These are phyloP conservation scores for Lophiotrema nucula DNA, from an alignment of 495 filamentous ascomycete species.

Conservation along the genomic window DNA sequence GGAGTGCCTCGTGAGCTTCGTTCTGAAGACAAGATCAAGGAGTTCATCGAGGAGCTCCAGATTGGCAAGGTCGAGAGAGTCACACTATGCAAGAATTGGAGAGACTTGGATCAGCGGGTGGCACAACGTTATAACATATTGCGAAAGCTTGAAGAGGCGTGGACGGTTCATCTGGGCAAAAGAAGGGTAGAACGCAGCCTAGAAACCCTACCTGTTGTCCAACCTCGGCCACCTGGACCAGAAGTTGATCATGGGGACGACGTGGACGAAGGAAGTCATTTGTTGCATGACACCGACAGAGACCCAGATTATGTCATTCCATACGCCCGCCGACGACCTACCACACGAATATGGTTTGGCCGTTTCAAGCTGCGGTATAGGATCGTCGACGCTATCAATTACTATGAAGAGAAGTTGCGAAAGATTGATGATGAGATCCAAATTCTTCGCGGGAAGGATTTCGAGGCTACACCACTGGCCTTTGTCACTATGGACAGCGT, in stretches of 20 bases:
- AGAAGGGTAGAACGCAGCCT: constrained; percentile 49
- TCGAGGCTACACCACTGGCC: constrained; percentile 73
- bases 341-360: constrained; percentile 74
- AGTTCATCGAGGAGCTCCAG: constrained; percentile 80
- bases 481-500: constrained; percentile 98
- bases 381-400: constrained; percentile 86
- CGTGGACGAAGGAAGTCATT: constrained; percentile 47
- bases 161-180: constrained; percentile 67
- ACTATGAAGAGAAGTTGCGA: constrained; percentile 84
- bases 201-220: constrained; percentile 52
- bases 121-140: constrained; percentile 63
- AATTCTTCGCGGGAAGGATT: constrained; percentile 70
- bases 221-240: constrained; percentile 49
- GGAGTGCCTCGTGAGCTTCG: constrained; percentile 79
- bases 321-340: constrained; percentile 59
- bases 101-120: constrained; percentile 73
- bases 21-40: constrained; percentile 78
- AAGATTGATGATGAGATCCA: constrained; percentile 75
- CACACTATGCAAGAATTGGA: constrained; percentile 85
- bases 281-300: constrained; percentile 51
- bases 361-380: constrained; percentile 68
- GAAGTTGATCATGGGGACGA: constrained; percentile 44
- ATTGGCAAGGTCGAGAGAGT: constrained; percentile 94
- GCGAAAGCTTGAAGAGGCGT: constrained; percentile 77
- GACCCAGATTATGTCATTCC: constrained; percentile 44